Evolutionary conservation across 2,329 filamentous ascomycete species (phyloP).

Genomic region (Aspergillus sp.): DNA sequence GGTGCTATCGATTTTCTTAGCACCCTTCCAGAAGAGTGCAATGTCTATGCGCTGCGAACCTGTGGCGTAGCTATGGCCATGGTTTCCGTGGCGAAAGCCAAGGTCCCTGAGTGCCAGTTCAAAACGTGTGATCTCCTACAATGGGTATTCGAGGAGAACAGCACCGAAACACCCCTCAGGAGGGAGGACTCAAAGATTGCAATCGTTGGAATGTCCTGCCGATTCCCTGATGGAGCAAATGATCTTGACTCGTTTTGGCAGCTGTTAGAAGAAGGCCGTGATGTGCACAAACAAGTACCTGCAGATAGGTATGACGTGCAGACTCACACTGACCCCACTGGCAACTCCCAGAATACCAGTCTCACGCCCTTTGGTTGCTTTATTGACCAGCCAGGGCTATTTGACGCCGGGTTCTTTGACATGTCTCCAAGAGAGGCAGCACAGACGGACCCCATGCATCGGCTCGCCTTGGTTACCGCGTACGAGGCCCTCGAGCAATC

Average conservation of each 20-base stretch:
- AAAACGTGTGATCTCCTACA: neutral
- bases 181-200: conserved; percentile 41
- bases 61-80: neutral
- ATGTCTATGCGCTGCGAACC: too few species aligned
- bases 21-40: too few species aligned
- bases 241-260: conserved; percentile 57
- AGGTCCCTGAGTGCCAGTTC: too few species aligned
- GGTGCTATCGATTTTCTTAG: neutral
- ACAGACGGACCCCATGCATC: conserved; percentile 76
- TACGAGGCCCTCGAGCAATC: conserved; percentile 80
- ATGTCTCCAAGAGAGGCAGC: conserved; percentile 60
- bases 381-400: conserved; percentile 36
- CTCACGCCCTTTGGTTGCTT: conserved; percentile 36
- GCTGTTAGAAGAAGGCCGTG: conserved; percentile 51
- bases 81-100: neutral
- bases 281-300: conserved; percentile 30
- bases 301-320: conserved; percentile 34
- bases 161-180: too few species aligned
- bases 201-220: conserved; percentile 74
- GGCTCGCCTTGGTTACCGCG: conserved; percentile 69
- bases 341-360: conserved; percentile 31
- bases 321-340: conserved; percentile 33
- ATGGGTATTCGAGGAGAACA: neutral
- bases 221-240: conserved; percentile 64
- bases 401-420: conserved; percentile 43